These are phyloP conservation scores for Aotearoamyces nothofagi DNA, from an alignment of 2,329 filamentous ascomycete species.

Conservation along the genomic window DNA sequence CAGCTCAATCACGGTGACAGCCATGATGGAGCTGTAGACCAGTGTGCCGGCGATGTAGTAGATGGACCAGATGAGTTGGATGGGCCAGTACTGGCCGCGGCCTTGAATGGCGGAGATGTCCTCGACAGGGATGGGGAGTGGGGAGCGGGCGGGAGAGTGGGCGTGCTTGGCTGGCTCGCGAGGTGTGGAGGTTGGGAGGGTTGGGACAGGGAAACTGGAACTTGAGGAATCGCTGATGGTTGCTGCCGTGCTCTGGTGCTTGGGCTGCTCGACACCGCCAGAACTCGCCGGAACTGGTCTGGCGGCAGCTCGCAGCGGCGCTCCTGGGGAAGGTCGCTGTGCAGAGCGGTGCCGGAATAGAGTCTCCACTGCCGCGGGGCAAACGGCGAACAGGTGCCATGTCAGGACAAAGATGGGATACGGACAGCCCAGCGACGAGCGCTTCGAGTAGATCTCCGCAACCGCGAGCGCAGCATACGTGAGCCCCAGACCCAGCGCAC, in stretches of 20 bases:
- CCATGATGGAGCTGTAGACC: conserved; percentile 20
- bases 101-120: conserved; percentile 12
- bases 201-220: no score
- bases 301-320: no score
- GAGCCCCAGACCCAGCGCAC: conserved; percentile 9
- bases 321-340: no score
- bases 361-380: conserved; percentile 15
- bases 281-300: no score
- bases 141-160: no score
- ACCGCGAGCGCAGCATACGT: conserved; percentile 11
- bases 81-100: conserved; percentile 15
- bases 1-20: conserved; percentile 19
- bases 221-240: no score
- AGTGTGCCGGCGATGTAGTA: conserved; percentile 20
- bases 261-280: no score
- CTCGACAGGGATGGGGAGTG: no score
- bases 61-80: conserved; percentile 18
- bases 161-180: no score
- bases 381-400: conserved; percentile 15
- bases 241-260: no score
- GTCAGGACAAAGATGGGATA: conserved; percentile 13
- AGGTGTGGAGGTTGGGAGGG: no score
- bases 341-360: no score
- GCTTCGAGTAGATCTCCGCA: conserved; percentile 19
- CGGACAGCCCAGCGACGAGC: conserved; percentile 18